A percentile compares a stretch with the other conserved stretches of the same genome.
phyloP scores from a whole-genome alignment of 805 yeast species.

The Saturnispora besseyi region DNA sequence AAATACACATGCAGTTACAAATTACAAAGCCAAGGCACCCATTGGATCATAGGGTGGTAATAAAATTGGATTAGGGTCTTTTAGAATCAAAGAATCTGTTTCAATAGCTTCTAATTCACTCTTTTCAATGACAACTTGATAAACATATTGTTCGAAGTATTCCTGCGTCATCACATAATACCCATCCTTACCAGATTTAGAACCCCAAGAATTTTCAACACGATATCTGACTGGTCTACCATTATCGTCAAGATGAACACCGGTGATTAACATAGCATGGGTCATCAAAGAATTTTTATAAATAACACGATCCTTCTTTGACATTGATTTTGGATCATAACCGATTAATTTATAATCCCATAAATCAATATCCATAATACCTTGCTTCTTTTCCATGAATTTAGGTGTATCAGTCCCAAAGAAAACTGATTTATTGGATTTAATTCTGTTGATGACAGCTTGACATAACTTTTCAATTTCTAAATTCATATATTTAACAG shows the following conservation, averaged over 20 bases:
- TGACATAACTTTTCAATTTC: slow-evolving; percentile 49
- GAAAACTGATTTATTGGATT: slow-evolving; percentile 70
- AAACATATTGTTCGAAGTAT: slow-evolving; percentile 67
- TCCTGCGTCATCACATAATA: slow-evolving; percentile 64
- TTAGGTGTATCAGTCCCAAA: slow-evolving; percentile 89
- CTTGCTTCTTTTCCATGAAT: slow-evolving; percentile 52
- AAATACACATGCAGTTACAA: not conserved
- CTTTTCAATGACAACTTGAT: slow-evolving; percentile 56
- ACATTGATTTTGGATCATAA: slow-evolving; percentile 37
- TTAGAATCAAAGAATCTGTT: slow-evolving; percentile 23
- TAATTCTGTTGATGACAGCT: slow-evolving; percentile 58
- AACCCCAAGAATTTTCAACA: slow-evolving; percentile 76
- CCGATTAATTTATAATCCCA: slow-evolving; percentile 56
- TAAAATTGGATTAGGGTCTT: slow-evolving; percentile 39
- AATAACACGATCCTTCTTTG: slow-evolving; percentile 60
- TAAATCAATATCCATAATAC: slow-evolving; percentile 63
- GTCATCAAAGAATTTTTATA: slow-evolving; percentile 75
- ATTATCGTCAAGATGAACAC: slow-evolving; percentile 59
- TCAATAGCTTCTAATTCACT: slow-evolving; percentile 29
- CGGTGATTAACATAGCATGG: slow-evolving; percentile 84
- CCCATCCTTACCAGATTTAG: slow-evolving; percentile 57
- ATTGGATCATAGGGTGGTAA: slow-evolving; percentile 74
- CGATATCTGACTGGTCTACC: slow-evolving; percentile 60
- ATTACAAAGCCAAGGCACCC: slow-evolving; percentile 53
- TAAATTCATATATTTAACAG: slow-evolving; percentile 62